Evolutionary conservation across 768 basidiomycete species (phyloP).

Genomic region (Pleurotus sapidus): DNA sequence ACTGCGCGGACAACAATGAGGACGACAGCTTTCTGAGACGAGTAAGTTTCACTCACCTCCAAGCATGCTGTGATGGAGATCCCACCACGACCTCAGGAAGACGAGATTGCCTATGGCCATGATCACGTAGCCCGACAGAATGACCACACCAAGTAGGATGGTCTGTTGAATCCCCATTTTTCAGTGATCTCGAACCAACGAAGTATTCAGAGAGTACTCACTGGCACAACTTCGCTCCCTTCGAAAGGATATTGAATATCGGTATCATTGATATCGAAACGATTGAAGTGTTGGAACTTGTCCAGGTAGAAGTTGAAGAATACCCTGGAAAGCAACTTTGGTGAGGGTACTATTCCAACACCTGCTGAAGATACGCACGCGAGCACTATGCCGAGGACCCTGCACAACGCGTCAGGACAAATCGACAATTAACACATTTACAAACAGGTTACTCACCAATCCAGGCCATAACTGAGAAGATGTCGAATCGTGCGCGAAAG

Average conservation of each 20-base stretch:
- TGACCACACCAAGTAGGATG: slow-evolving; percentile 10
- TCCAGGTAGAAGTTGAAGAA: slow-evolving; percentile 21
- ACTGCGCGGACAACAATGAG: slow-evolving; percentile 11
- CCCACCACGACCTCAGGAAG: slow-evolving; percentile 19
- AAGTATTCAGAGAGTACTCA: not conserved
- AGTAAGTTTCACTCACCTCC: slow-evolving; percentile 12
- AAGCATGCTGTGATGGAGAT: slow-evolving; percentile 18
- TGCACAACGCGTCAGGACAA: not conserved
- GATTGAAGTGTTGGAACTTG: slow-evolving; percentile 18
- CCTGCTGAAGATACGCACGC: not conserved
- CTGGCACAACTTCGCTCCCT: slow-evolving; percentile 14
- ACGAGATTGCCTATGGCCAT: slow-evolving; percentile 17
- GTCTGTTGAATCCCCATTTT: not conserved
- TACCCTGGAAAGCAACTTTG: slow-evolving; percentile 5
- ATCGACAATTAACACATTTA: not conserved
- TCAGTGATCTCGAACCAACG: no score
- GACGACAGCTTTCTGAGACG: not conserved
- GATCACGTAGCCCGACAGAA: slow-evolving; percentile 13
- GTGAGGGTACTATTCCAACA: not conserved
- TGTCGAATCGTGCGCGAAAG: slow-evolving; percentile 10
- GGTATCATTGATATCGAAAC: slow-evolving; percentile 19
- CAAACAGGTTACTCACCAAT: slow-evolving; percentile 11
- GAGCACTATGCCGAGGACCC: not conserved
- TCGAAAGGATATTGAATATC: slow-evolving; percentile 16
- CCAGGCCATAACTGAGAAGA: slow-evolving; percentile 15